phyloP scores from a whole-genome alignment of 2,329 filamentous ascomycete species.

The Trichophyton simii region DNA sequence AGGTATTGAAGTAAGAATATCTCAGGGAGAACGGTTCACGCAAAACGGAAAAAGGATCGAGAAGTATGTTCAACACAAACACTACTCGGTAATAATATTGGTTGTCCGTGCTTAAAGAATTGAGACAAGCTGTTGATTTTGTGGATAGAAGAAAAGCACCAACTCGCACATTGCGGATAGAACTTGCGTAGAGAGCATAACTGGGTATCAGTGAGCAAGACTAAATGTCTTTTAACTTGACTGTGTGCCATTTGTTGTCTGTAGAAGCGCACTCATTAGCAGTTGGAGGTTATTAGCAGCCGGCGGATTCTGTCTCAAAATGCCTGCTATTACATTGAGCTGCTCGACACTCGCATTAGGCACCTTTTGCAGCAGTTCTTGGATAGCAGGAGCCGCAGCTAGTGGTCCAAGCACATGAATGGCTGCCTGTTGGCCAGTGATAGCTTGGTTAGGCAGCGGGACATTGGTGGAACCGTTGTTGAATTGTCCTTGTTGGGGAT shows the following conservation, averaged over 20 bases:
- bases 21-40: neutral
- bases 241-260: slow-evolving; percentile 23
- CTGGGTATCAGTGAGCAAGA: neutral
- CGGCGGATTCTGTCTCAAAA: slow-evolving; percentile 53
- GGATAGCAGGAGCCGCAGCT: slow-evolving; percentile 51
- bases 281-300: slow-evolving; percentile 47
- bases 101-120: neutral
- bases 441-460: slow-evolving; percentile 16
- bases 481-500: neutral
- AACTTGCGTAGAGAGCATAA: neutral
- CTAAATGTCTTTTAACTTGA: neutral
- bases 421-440: slow-evolving; percentile 44
- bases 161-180: neutral
- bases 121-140: neutral
- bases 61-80: neutral
- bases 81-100: neutral
- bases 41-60: neutral
- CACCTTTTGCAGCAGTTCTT: slow-evolving; percentile 57
- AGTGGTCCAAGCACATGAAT: slow-evolving; percentile 52
- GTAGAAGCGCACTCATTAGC: slow-evolving; percentile 31
- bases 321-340: slow-evolving; percentile 58
- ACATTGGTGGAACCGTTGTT: slow-evolving; percentile 17
- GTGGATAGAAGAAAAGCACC: neutral
- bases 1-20: neutral
- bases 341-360: slow-evolving; percentile 57